Percentiles rank a stretch among this genome's conserved stretches.
Evolutionary conservation across 495 filamentous ascomycete species (phyloP).

Genomic region (Neurospora sp.): DNA sequence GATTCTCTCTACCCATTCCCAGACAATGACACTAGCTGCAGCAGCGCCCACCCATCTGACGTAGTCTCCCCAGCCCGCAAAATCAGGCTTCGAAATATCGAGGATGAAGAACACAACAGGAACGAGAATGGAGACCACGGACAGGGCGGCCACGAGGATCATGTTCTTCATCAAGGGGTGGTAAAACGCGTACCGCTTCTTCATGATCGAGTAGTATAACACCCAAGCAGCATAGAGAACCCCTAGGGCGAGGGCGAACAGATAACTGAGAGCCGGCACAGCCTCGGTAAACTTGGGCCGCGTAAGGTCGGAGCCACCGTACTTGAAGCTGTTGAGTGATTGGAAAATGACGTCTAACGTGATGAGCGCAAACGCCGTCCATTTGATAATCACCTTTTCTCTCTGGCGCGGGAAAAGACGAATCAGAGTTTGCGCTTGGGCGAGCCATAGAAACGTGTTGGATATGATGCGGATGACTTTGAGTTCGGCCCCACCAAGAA

Average conservation of each 20-base stretch:
- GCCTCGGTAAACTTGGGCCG: slow-evolving; percentile 75
- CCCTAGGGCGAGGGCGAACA: slow-evolving; percentile 84
- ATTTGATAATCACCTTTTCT: slow-evolving; percentile 97
- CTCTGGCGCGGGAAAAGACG: slow-evolving; percentile 91
- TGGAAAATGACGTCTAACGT: slow-evolving; percentile 81
- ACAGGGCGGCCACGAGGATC: slow-evolving; percentile 70
- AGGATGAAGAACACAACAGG: slow-evolving; percentile 94
- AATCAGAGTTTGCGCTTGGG: slow-evolving; percentile 93
- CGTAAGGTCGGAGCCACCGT: slow-evolving; percentile 36
- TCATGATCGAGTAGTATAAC: slow-evolving; percentile 86
- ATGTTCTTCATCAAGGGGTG: slow-evolving; percentile 92
- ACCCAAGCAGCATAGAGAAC: slow-evolving; percentile 93
- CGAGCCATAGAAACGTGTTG: slow-evolving; percentile 92
- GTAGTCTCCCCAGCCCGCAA: slow-evolving; percentile 95
- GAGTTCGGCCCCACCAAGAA: slow-evolving; percentile 73
- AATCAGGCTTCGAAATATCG: slow-evolving; percentile 77
- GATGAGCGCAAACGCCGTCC: slow-evolving; percentile 91
- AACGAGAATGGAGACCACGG: slow-evolving; percentile 68
- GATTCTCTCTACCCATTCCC: slow-evolving; percentile 99
- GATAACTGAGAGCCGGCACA: slow-evolving; percentile 84
- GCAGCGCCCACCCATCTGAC: slow-evolving; percentile 96
- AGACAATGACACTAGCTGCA: slow-evolving; percentile 91
- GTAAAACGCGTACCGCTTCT: slow-evolving; percentile 87
- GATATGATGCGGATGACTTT: slow-evolving; percentile 84
- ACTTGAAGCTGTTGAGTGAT: slow-evolving; percentile 77